A percentile compares a stretch with the other conserved stretches of the same genome.
These are phyloP conservation scores for Polysphondylium violaceum DNA, from an alignment of 78 protist genomes.

Conservation along the genomic window DNA sequence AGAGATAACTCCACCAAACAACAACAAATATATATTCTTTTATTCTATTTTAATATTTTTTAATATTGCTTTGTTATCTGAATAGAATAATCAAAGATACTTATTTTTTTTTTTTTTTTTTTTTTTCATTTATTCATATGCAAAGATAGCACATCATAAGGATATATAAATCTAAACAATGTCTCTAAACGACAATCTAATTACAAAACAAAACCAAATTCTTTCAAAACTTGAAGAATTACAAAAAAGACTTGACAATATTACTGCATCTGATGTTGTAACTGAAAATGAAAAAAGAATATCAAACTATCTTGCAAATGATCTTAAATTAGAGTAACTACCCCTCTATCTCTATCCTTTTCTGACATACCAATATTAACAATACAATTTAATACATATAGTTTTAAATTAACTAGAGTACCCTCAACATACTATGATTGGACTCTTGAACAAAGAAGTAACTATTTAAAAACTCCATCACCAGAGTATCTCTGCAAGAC, in stretches of 20 bases:
- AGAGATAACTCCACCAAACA: too few relatives aligned
- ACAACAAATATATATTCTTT: too few relatives aligned
- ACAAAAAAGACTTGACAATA: neutral
- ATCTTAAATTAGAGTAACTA: constrained; percentile 27
- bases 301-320: neutral
- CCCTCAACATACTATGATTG: constrained; percentile 54
- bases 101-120: neutral
- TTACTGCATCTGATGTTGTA: neutral
- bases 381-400: neutral
- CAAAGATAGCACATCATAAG: neutral
- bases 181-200: neutral
- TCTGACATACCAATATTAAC: neutral
- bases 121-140: neutral
- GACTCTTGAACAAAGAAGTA: constrained; percentile 48
- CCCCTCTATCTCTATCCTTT: neutral
- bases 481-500: constrained; percentile 63
- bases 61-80: neutral
- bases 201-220: constrained; percentile 27
- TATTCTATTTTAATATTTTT: too few relatives aligned
- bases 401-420: constrained; percentile 42
- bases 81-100: neutral
- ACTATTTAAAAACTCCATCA: constrained; percentile 49
- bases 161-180: neutral
- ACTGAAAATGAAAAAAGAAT: constrained; percentile 35
- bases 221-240: neutral